Evolutionary conservation across 2,329 filamentous ascomycete species (phyloP).

Genomic region (Hypoxylon sp.): DNA sequence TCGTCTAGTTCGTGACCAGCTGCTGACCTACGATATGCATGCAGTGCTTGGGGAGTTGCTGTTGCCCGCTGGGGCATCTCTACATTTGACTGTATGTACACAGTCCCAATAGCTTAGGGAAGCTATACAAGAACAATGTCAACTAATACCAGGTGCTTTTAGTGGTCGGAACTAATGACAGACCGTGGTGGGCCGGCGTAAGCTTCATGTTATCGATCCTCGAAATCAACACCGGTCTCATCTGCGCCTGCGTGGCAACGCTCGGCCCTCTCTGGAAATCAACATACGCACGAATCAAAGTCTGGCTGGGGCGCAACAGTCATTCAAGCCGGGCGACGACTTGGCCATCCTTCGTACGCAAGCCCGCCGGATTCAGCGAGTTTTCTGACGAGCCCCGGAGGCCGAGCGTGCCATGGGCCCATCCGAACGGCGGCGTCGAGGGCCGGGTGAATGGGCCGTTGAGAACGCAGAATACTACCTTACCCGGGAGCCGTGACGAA

Average conservation of each 20-base stretch:
- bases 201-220: constrained; percentile 43
- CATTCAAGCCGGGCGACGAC: constrained; percentile 16
- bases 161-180: constrained; percentile 36
- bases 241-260: constrained; percentile 42
- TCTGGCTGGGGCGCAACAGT: constrained; percentile 27
- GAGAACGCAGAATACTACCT: constrained; percentile 5
- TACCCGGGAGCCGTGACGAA: constrained; percentile 23
- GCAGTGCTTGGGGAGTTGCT: constrained; percentile 42
- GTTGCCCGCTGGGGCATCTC: constrained; percentile 41
- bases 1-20: background rate
- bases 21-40: constrained; percentile 9
- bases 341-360: constrained; percentile 36
- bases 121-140: background rate
- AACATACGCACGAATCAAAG: constrained; percentile 27
- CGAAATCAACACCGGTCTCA: constrained; percentile 43
- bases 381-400: constrained; percentile 18
- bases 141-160: constrained; percentile 14
- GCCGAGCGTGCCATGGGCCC: constrained; percentile 11
- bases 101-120: background rate
- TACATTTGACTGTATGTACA: constrained; percentile 38
- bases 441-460: constrained; percentile 7
- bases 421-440: constrained; percentile 2
- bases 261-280: constrained; percentile 39
- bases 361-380: constrained; percentile 15
- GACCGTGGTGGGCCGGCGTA: constrained; percentile 43